Evolutionary conservation across 768 basidiomycete genomes (phyloP).

Genomic region (Hypholoma sublateritium): DNA sequence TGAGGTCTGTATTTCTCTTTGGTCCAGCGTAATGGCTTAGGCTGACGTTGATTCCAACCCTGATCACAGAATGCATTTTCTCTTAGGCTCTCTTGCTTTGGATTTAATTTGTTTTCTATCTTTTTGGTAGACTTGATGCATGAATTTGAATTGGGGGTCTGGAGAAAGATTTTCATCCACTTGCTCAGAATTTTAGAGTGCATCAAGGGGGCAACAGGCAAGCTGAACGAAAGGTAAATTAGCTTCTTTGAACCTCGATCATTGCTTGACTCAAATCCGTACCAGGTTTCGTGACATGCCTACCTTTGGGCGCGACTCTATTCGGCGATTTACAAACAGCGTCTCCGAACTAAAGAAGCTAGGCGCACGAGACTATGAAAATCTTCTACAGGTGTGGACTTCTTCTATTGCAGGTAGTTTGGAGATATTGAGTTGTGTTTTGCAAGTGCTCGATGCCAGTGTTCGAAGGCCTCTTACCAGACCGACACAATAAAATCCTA

Average conservation of each 20-base stretch:
- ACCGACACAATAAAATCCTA: conserved; percentile 25
- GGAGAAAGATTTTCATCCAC: conserved; percentile 35
- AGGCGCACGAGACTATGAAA: conserved; percentile 40
- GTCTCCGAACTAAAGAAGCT: conserved; percentile 33
- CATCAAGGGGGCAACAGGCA: conserved; percentile 6
- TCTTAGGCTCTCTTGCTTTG: conserved; percentile 6
- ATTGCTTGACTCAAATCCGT: not conserved
- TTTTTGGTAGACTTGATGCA: conserved; percentile 37
- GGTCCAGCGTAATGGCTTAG: no score
- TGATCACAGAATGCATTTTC: conserved; percentile 11
- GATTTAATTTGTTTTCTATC: conserved; percentile 27
- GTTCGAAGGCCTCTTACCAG: conserved; percentile 35
- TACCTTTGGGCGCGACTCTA: conserved; percentile 30
- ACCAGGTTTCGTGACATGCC: conserved; percentile 26
- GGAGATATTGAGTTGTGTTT: not conserved
- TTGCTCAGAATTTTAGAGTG: conserved; percentile 29
- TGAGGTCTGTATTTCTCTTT: not conserved
- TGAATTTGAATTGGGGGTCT: conserved; percentile 39
- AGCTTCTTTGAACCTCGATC: not conserved
- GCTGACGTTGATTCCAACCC: not conserved
- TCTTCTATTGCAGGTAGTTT: not conserved
- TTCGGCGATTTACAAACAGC: conserved; percentile 33
- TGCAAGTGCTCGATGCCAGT: conserved; percentile 30
- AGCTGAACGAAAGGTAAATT: conserved; percentile 13
- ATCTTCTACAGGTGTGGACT: conserved; percentile 37